Base-by-base conservation (phyloP, 148 eudicot species). In the Vaccinium corymbosum region DNA sequence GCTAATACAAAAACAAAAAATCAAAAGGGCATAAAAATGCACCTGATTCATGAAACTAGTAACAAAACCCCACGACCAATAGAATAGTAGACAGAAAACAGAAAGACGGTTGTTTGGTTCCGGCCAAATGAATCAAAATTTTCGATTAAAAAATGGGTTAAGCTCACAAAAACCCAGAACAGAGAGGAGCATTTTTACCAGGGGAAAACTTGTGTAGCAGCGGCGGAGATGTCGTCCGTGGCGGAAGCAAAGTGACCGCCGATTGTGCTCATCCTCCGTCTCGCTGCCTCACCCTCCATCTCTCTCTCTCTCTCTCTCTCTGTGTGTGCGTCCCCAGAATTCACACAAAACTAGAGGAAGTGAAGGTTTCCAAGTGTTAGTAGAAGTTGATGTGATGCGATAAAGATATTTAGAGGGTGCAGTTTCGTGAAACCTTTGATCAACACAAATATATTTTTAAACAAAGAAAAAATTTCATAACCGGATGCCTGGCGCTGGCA, bases 231-330 rank as follows among this genome's bases (percentile, higher is more conserved):
- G 25, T 84, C 85, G 20, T 84, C 85, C 14, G 56, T 20, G n/a
- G 76, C 19, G 13, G 81, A 73, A 53, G 81, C 81, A 50, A 84
- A 84, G 82, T 84, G 85, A 56, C 52, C 53, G 68, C 77, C 85
- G 11, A 84, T 84, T 16, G 81, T 64, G 74, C 51, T 84, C 16
- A 78, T 78, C 50, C 85, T 84, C 81, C 85, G 42, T 35, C 82
- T 84, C 59, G 49, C 85, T n/a, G n/a, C 42, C 82, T 57, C 22
- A 46, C 42, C 79, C 64, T 84, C 82, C 82, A 32, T 64, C 77
- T 83, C 22, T 19, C 1, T 7, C 13, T 73, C 49, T 78, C 77
- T 83, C 22, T 77, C 77, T 83, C 22, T 19, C 1, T 7, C 13
- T 73, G 25, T 19, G 53, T 75, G 20, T 35, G 20, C 2, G 35